Evolutionary conservation across 805 yeast genomes (phyloP).

Genomic region (Scheffersomyces amazonensis): DNA sequence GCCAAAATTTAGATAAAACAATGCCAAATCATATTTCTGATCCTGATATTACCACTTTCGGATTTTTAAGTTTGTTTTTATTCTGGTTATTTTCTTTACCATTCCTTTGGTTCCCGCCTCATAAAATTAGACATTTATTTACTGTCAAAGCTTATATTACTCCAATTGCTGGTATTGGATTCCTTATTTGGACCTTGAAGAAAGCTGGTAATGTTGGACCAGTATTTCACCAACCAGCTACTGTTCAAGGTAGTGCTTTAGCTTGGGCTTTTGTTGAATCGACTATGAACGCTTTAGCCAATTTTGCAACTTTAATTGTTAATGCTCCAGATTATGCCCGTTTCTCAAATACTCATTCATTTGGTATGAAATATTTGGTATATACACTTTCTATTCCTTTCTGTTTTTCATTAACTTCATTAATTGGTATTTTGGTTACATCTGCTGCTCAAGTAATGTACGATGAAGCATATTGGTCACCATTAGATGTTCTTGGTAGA

Average conservation of each 20-base stretch:
- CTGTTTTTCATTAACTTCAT: slow-evolving; percentile 74
- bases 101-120: slow-evolving; percentile 78
- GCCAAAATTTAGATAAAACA: slow-evolving; percentile 56
- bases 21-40: slow-evolving; percentile 61
- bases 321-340: slow-evolving; percentile 91
- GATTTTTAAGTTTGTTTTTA: slow-evolving; percentile 72
- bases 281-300: slow-evolving; percentile 77
- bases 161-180: slow-evolving; percentile 81
- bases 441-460: slow-evolving; percentile 70
- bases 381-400: slow-evolving; percentile 67
- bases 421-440: slow-evolving; percentile 82
- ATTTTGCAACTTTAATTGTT: slow-evolving; percentile 84
- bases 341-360: slow-evolving; percentile 54
- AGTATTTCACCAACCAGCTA: slow-evolving; percentile 51
- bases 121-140: slow-evolving; percentile 77
- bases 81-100: slow-evolving; percentile 83
- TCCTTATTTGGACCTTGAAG: slow-evolving; percentile 78
- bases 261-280: slow-evolving; percentile 84
- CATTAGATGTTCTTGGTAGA: slow-evolving; percentile 67
- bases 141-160: slow-evolving; percentile 75
- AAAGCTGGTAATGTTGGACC: slow-evolving; percentile 81
- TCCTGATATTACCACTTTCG: slow-evolving; percentile 66
- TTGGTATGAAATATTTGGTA: slow-evolving; percentile 37
- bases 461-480: slow-evolving; percentile 78
- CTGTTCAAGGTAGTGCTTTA: slow-evolving; percentile 55